Evolutionary conservation across 345 rosid species (phyloP).

Genomic region (Eucalyptus leucophloia): DNA sequence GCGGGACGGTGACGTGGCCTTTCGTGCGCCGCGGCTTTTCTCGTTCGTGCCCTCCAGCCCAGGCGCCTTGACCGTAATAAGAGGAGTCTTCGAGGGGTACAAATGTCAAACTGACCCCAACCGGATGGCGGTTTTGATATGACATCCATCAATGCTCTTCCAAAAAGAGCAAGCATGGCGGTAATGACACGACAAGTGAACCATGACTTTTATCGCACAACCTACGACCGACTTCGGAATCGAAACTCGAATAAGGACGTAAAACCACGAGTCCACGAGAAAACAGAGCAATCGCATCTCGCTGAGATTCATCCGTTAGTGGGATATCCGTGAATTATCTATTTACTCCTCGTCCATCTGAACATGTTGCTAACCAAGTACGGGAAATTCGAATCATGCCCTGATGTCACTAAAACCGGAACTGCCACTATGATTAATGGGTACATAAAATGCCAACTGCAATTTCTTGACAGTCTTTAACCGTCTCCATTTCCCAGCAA

Average conservation of each 20-base stretch:
- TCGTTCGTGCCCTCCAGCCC: background rate
- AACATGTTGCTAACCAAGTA: background rate
- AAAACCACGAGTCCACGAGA: background rate
- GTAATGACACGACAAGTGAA: background rate
- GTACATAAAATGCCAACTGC: background rate
- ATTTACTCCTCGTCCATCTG: background rate
- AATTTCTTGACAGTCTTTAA: background rate
- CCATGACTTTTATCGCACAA: background rate
- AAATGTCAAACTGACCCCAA: background rate
- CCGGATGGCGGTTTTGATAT: background rate
- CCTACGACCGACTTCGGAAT: background rate
- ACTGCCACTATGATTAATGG: background rate
- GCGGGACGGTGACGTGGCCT: background rate
- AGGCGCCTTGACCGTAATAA: background rate
- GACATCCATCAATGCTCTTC: background rate
- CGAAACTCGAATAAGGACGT: background rate
- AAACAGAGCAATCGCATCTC: background rate
- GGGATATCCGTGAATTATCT: background rate
- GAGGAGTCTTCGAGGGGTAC: background rate
- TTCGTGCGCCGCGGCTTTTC: background rate
- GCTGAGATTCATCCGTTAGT: background rate
- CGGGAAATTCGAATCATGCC: background rate
- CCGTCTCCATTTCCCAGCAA: background rate
- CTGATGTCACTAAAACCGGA: background rate
- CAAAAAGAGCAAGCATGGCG: background rate